Percentiles rank a stretch among this genome's conserved stretches.
phyloP scores from a whole-genome alignment of 306 rosid genomes.

The Rubus parviflorus region DNA sequence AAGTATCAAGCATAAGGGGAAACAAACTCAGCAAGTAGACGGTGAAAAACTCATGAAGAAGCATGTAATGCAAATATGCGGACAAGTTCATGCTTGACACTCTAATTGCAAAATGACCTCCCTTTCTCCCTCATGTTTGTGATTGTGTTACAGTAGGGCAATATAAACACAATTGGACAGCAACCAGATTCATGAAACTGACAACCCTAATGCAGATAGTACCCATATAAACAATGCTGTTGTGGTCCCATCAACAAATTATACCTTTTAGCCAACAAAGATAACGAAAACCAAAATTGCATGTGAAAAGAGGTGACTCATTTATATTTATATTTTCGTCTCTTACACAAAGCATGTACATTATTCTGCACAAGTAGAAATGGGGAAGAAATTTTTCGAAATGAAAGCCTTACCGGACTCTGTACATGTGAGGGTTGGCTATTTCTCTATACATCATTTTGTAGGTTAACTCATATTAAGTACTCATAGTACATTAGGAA shows the following conservation, averaged over 20 bases:
- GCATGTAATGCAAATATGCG: background rate
- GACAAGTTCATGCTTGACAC: background rate
- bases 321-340: constrained; percentile 14
- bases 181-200: background rate
- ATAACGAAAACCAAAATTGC: background rate
- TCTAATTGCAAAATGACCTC: background rate
- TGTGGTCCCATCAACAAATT: background rate
- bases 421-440: constrained; percentile 30
- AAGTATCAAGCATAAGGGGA: background rate
- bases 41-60: background rate
- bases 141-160: background rate
- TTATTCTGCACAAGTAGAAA: constrained; percentile 15
- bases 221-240: background rate
- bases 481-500: constrained; percentile 62
- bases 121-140: background rate
- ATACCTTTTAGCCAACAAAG: background rate
- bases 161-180: background rate
- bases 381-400: constrained; percentile 16
- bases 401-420: constrained; percentile 21
- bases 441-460: constrained; percentile 28
- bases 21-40: background rate
- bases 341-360: constrained; percentile 16
- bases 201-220: background rate
- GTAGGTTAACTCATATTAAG: constrained; percentile 41
- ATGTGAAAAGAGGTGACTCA: background rate